phyloP scores from a whole-genome alignment of 305 asterid genomes.

The Petunia hybrid region DNA sequence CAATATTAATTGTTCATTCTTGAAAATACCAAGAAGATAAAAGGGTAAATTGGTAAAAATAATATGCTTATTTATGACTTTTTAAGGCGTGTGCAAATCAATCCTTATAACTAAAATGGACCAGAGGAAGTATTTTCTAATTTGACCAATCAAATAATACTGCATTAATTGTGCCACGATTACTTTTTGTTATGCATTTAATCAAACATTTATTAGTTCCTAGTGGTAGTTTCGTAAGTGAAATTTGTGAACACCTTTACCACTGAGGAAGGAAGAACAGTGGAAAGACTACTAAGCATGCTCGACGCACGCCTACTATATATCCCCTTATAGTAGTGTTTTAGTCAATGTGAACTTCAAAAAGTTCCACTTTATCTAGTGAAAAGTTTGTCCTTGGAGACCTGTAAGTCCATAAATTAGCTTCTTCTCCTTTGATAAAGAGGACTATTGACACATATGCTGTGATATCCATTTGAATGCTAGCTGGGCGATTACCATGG shows the following conservation, averaged over 20 bases:
- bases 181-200: no score
- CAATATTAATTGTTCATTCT: no score
- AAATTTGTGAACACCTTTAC: neutral
- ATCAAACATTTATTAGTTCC: no score
- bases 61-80: no score
- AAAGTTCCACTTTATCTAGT: neutral
- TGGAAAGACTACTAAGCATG: constrained; percentile 7
- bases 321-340: neutral
- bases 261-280: neutral
- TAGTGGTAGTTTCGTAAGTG: no score
- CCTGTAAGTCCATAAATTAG: neutral
- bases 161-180: no score
- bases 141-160: no score
- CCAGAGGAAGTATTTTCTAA: no score
- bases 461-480: constrained; percentile 25
- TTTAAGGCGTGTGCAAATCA: no score
- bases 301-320: constrained; percentile 29
- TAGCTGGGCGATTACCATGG: neutral
- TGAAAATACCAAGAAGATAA: no score
- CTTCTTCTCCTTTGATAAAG: neutral
- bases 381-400: neutral
- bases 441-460: neutral
- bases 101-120: no score
- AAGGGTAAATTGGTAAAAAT: no score
- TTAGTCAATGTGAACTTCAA: constrained; percentile 23